These are phyloP conservation scores for Neospora caninum DNA, from an alignment of 169 alveolate genomes.

Conservation along the genomic window DNA sequence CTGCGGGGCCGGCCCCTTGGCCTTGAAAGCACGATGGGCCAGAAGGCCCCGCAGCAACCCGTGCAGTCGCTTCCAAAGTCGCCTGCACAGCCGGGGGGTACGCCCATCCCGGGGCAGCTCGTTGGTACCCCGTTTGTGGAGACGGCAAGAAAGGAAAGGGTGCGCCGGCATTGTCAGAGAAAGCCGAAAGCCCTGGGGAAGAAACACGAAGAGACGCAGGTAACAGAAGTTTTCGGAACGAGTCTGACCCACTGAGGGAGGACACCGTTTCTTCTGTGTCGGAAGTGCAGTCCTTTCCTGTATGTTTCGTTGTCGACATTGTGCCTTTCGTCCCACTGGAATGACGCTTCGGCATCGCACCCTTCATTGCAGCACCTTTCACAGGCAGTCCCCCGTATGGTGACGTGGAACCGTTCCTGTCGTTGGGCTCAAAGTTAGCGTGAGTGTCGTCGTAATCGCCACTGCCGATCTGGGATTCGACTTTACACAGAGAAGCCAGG, in stretches of 20 bases:
- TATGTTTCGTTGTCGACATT: not conserved
- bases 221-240: not conserved
- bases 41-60: not conserved
- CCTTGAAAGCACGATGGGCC: constrained; percentile 8
- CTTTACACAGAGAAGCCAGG: not conserved
- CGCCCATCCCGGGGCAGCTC: constrained; percentile 16
- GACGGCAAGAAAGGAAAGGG: constrained; percentile 29
- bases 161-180: constrained; percentile 5
- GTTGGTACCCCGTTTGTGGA: constrained; percentile 21
- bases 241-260: not conserved
- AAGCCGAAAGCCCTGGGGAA: constrained; percentile 15
- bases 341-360: no score
- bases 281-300: not conserved
- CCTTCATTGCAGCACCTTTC: no score
- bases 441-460: not conserved
- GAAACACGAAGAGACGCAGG: not conserved
- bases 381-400: no score
- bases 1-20: not conserved
- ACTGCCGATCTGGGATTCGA: not conserved
- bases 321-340: not conserved
- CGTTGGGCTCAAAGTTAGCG: no score
- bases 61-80: constrained; percentile 9
- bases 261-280: not conserved
- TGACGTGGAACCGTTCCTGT: no score
- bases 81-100: constrained; percentile 18